phyloP scores from a whole-genome alignment of 805 yeast genomes.

The Candida andamanensis region DNA sequence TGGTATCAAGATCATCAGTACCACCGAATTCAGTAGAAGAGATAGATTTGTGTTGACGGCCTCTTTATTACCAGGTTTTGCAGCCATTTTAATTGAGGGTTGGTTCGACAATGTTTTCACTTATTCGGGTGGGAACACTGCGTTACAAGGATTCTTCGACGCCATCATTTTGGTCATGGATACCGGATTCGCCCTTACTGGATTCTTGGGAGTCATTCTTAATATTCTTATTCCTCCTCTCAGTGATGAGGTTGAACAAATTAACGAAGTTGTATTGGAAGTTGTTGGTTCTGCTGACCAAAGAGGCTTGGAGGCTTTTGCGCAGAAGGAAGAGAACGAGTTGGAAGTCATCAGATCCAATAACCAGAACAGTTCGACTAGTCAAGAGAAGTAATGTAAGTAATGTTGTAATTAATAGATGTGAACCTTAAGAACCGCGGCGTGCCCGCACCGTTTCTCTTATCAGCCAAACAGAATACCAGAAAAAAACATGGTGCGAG shows the following conservation, averaged over 20 bases:
- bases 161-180: slow-evolving; percentile 69
- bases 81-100: slow-evolving; percentile 56
- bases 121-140: slow-evolving; percentile 54
- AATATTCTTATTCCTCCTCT: slow-evolving; percentile 63
- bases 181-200: slow-evolving; percentile 69
- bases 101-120: slow-evolving; percentile 67
- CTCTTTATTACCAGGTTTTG: slow-evolving; percentile 59
- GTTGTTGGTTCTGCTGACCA: slow-evolving; percentile 39
- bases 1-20: slow-evolving; percentile 61
- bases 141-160: slow-evolving; percentile 56
- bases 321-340: slow-evolving; percentile 26
- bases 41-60: slow-evolving; percentile 70
- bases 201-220: slow-evolving; percentile 56
- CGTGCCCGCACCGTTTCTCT: too few species aligned
- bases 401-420: background rate
- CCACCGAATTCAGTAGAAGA: slow-evolving; percentile 61
- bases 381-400: background rate
- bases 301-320: slow-evolving; percentile 26
- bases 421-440: background rate
- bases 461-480: background rate
- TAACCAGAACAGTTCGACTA: slow-evolving; percentile 2
- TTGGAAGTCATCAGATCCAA: slow-evolving; percentile 19
- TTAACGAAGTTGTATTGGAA: slow-evolving; percentile 42
- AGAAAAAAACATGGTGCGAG: too few species aligned
- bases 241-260: slow-evolving; percentile 42